A percentile compares a stretch with the other conserved stretches of the same genome.
These are phyloP conservation scores for Tripterygium wilfordii DNA, from an alignment of 177 flowering plant species.

Conservation along the genomic window DNA sequence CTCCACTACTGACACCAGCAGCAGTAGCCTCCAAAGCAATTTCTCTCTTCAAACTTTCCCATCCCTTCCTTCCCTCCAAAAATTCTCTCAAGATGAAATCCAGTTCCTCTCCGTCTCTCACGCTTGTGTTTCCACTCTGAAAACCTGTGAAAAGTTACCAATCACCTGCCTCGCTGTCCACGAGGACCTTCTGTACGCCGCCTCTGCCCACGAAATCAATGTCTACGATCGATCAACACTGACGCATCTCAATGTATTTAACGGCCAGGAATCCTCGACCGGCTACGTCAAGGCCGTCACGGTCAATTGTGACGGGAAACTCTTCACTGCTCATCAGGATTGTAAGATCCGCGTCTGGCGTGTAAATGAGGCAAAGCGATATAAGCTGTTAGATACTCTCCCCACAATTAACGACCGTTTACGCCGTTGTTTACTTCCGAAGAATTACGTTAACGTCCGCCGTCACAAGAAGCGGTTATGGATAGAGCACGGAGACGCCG, in stretches of 20 bases:
- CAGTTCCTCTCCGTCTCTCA: slow-evolving; percentile 28
- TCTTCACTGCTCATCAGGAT: slow-evolving; percentile 80
- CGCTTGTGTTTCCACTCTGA: slow-evolving; percentile 24
- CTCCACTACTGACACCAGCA: slow-evolving; percentile 18
- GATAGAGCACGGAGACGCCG: slow-evolving; percentile 82
- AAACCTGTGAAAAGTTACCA: slow-evolving; percentile 20
- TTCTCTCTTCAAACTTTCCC: slow-evolving; percentile 69
- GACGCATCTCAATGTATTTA: slow-evolving; percentile 38
- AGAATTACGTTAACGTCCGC: slow-evolving; percentile 60
- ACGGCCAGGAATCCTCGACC: slow-evolving; percentile 24
- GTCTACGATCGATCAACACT: slow-evolving; percentile 42
- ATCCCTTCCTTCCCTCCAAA: slow-evolving; percentile 73
- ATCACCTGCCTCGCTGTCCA: slow-evolving; percentile 48
- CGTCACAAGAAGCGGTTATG: slow-evolving; percentile 69
- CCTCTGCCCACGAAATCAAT: slow-evolving; percentile 46
- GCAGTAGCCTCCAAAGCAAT: slow-evolving; percentile 35
- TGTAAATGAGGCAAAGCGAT: slow-evolving; percentile 16
- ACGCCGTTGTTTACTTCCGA: slow-evolving; percentile 38
- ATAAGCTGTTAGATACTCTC: slow-evolving; percentile 45
- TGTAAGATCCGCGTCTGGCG: slow-evolving; percentile 70
- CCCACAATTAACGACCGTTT: slow-evolving; percentile 68
- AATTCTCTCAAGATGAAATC: slow-evolving; percentile 18
- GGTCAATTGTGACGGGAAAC: slow-evolving; percentile 36
- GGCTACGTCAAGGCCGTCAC: slow-evolving; percentile 58
- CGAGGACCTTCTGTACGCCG: slow-evolving; percentile 47